Evolutionary conservation across 1,284 basidiomycete genomes (phyloP), one percentile per base, ranked within the genome.

Genomic region (Sanguinoderma infundibulare): DNA sequence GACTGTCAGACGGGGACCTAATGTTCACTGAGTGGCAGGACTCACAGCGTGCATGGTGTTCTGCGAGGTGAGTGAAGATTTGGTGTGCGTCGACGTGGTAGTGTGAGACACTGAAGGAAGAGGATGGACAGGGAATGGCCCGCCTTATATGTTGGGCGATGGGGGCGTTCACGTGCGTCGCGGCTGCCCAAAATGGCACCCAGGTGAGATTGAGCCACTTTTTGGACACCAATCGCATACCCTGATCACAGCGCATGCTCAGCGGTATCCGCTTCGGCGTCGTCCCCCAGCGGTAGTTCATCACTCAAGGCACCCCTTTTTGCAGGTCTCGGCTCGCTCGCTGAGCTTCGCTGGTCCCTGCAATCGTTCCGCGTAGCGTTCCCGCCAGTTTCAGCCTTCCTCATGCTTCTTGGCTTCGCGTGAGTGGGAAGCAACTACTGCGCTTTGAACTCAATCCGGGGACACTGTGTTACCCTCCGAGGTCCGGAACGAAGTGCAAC

Each of bases 11-110:
- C 3, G 5, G 22, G n/a, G n/a, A 20, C 32, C 14, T 8, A 1
- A 15, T 26, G 24, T 5, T 4, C 6, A 12, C 14, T 15, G 40
- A 32, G 28, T 30, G 14, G 28, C 15, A n/a, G 8, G 7, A 67
- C 65, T 58, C 56, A 67, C 65, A 40, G 63, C 26, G 61, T 57
- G 55, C 65, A 67, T 67, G 51, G 35, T 63, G 57, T 30, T 35
- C 22, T 24, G 24, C 36, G 30, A 42, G 53, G 24, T 49, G 46
- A 51, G 51, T 35, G 54, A 14, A 39, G 34, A 50, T 55, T 56
- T 55, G 58, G 49, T 60, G 36, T 38, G 32, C 32, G 57, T 60
- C 5, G 47, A 35, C 42, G 57, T 57, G 46, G 52, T 54, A 53
- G 59, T 60, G 52, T 53, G 24, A 39, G 36, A 53, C 53, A 46